Conservation (phyloP, 345 rosid species). For the sweet orange (Citrus sinensis) region DVS_A1.0 CM039167.1:3770501-3771000, state of each 20-base stretch:
- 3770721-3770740: not conserved
- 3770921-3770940: slow-evolving; percentile 31
- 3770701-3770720: not conserved
- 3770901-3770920: slow-evolving; percentile 16
- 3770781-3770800: not conserved
- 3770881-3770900: slow-evolving; percentile 27
- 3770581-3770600: no score
- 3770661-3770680: no score
- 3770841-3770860: slow-evolving; percentile 12
- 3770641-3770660: no score
- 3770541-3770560: no score
- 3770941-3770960: slow-evolving; percentile 71
- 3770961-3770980: slow-evolving; percentile 66
- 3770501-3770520: no score
- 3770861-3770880: slow-evolving; percentile 25
- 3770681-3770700: not conserved
- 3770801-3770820: not conserved
- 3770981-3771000: slow-evolving; percentile 45
- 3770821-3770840: not conserved
- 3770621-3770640: no score
- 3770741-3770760: not conserved
- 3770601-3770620: no score
- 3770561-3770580: no score
- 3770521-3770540: no score
- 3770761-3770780: not conserved